Evolutionary conservation across 208 protist genomes (phyloP), one percentile per base, ranked within the genome.

Genomic region (Blechomonas ayalai): DNA sequence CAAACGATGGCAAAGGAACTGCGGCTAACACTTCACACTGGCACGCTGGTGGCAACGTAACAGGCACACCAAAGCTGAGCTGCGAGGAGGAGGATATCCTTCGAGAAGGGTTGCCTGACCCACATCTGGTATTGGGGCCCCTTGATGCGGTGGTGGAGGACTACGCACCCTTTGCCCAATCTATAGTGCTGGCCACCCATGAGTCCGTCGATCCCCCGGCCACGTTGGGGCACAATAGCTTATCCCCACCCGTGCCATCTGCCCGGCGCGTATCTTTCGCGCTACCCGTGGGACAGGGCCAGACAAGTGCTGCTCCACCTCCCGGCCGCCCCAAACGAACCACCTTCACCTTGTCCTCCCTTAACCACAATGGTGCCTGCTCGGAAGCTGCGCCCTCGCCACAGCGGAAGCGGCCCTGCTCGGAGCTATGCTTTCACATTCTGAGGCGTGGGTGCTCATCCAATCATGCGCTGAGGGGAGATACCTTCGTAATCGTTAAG

Each of bases 141-240:
- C 45, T 60, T 4, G 83, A 79, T 12, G 29, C 50, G 0, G 57
- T 72, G 27, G 20, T 88, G 43, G 19, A 73, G 16, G 83, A 92
- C 43, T 83, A 88, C 51, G 43, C 50, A 34, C 69, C 75, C 7
- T 66, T 78, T n/a, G 79, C 76, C 0, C 63, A 67, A 9, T 68
- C 52, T 39, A 86, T 88, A 50, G 59, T 92, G 10, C 47, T 87
- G n/a, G 44, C n/a, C n/a, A n/a, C n/a, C n/a, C n/a, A n/a, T n/a
- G n/a, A n/a, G n/a, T n/a, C n/a, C n/a, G n/a, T n/a, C n/a, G n/a
- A n/a, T n/a, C n/a, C n/a, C n/a, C n/a, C n/a, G n/a, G n/a, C n/a
- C n/a, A n/a, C n/a, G n/a, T n/a, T n/a, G n/a, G n/a, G n/a, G n/a
- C n/a, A n/a, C n/a, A n/a, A n/a, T n/a, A n/a, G n/a, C n/a, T n/a